These are phyloP conservation scores for Xerocomus spinulosus DNA, from an alignment of 768 basidiomycete species.

Conservation along the genomic window DNA sequence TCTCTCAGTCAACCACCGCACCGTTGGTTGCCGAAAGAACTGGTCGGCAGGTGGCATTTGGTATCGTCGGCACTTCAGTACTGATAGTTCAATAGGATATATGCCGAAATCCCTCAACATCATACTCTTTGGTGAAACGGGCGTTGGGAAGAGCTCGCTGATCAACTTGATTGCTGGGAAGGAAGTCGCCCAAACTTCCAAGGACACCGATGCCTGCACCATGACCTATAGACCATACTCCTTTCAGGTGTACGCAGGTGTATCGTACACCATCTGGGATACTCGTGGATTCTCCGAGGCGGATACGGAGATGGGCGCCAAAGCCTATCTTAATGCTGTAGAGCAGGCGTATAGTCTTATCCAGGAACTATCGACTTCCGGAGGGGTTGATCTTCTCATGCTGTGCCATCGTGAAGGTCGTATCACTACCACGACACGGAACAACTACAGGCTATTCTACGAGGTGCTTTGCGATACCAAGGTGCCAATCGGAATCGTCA, in stretches of 20 bases:
- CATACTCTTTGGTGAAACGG: conserved; percentile 1
- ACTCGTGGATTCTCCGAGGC: conserved; percentile 1
- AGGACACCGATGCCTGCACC: not conserved
- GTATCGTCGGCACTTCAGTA: too few relatives aligned
- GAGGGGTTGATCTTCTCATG: conserved; percentile 4
- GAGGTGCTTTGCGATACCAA: not conserved
- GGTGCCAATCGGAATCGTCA: conserved; percentile 2
- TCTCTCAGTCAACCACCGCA: too few relatives aligned
- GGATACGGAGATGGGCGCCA: not conserved
- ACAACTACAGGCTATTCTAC: conserved; percentile 2
- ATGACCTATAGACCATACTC: not conserved
- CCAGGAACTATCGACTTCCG: not conserved
- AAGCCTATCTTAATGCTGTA: not conserved
- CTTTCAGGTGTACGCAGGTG: not conserved
- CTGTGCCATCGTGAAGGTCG: conserved; percentile 1
- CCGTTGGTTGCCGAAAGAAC: too few relatives aligned
- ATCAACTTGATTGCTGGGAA: conserved; percentile 3
- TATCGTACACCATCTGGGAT: conserved; percentile 2
- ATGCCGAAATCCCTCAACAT: conserved; percentile 2
- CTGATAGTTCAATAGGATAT: too few relatives aligned
- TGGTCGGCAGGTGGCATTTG: too few relatives aligned
- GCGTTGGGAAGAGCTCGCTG: conserved; percentile 3
- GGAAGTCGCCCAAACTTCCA: not conserved
- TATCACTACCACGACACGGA: not conserved
- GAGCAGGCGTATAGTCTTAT: not conserved